A percentile compares a stretch with the other conserved stretches of the same genome.
Conservation (phyloP, 495 filamentous ascomycete genomes). For the Aeminium ludgeri region DNA sequence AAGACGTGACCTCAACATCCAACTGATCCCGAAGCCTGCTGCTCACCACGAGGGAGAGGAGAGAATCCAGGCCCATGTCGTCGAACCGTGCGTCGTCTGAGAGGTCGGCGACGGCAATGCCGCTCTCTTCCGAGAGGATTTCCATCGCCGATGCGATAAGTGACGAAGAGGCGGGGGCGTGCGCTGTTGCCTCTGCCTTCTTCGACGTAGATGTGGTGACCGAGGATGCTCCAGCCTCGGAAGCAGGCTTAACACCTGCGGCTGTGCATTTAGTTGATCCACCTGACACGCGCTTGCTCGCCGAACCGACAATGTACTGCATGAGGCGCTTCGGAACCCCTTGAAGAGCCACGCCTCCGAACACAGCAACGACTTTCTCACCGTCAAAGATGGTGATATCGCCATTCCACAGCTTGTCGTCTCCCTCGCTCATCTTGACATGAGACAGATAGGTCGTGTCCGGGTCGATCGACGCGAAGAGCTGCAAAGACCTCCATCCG, state of each 20-base stretch:
- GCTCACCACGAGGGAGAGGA: slow-evolving; percentile 32
- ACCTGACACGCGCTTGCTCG: slow-evolving; percentile 1
- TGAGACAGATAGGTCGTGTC: slow-evolving; percentile 55
- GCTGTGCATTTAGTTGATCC: slow-evolving; percentile 1
- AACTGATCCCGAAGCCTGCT: slow-evolving; percentile 33
- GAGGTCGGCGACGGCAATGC: slow-evolving; percentile 27
- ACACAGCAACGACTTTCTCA: slow-evolving; percentile 23
- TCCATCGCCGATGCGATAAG: slow-evolving; percentile 18
- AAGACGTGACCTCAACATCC: slow-evolving; percentile 16
- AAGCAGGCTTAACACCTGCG: too few relatives aligned
- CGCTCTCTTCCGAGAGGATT: slow-evolving; percentile 33
- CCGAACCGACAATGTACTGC: slow-evolving; percentile 9
- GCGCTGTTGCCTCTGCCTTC: too few relatives aligned
- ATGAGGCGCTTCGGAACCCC: slow-evolving; percentile 15
- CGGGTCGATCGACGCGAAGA: slow-evolving; percentile 44
- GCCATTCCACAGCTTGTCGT: slow-evolving; percentile 31
- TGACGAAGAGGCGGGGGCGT: background rate
- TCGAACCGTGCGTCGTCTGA: slow-evolving; percentile 23
- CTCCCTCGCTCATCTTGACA: slow-evolving; percentile 42
- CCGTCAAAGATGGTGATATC: slow-evolving; percentile 37
- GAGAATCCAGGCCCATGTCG: slow-evolving; percentile 35
- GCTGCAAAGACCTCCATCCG: slow-evolving; percentile 60
- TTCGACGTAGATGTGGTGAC: too few relatives aligned
- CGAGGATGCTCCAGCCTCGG: too few relatives aligned
- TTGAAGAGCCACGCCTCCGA: slow-evolving; percentile 15